Evolutionary conservation across 306 rosid genomes (phyloP).

Genomic region (Corylus americana): DNA sequence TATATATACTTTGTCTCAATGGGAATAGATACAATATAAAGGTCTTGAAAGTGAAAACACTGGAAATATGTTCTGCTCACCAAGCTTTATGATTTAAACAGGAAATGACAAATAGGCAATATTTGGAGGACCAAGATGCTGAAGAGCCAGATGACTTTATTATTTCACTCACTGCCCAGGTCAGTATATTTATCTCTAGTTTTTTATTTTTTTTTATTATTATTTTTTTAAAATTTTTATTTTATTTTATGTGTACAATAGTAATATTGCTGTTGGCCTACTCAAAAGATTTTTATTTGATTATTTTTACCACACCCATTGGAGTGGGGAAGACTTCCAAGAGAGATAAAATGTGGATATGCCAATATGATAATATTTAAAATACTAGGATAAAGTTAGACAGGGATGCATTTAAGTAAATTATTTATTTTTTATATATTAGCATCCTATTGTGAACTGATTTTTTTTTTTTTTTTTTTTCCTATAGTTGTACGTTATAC

Average conservation of each 20-base stretch:
- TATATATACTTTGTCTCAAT: conserved; percentile 20
- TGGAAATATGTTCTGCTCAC: conserved; percentile 16
- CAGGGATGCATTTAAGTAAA: not conserved
- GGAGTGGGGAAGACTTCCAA: not conserved
- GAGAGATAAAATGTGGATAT: not conserved
- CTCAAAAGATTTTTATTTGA: not conserved
- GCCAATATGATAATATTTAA: not conserved
- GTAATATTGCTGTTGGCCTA: not conserved
- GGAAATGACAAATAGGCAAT: conserved; percentile 92
- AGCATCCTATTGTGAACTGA: not conserved
- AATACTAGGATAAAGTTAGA: not conserved
- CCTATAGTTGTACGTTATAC: not conserved
- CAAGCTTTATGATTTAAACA: conserved; percentile 45
- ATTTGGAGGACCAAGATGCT: conserved; percentile 96
- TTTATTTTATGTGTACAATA: not conserved
- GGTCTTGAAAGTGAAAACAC: not conserved
- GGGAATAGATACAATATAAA: conserved; percentile 10
- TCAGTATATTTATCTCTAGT: conserved; percentile 31
- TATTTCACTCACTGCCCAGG: conserved; percentile 93
- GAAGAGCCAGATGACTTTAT: conserved; percentile 98
- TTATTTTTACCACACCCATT: not conserved
- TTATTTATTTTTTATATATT: not conserved
- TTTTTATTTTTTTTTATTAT: not conserved
- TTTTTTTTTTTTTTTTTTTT: not conserved
- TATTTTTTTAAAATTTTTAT: too few relatives aligned